phyloP scores from a whole-genome alignment of 257 asterid species.

The Gentiana macrophylla region DNA sequence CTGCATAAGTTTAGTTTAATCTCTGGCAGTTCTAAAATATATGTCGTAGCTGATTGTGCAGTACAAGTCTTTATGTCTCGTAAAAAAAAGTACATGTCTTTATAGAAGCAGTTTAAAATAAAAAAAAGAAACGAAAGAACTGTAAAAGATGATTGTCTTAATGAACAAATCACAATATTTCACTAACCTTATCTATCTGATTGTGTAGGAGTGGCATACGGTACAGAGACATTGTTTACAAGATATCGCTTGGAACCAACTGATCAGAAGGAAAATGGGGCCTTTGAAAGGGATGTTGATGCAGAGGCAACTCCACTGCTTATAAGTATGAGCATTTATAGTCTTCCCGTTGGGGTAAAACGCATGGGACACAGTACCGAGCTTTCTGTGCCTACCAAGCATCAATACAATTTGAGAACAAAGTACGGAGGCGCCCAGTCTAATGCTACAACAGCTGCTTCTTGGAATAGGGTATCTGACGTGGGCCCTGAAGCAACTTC shows the following conservation, averaged over 20 bases:
- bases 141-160: no score
- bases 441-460: slow-evolving; percentile 19
- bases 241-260: slow-evolving; percentile 43
- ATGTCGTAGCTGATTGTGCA: background rate
- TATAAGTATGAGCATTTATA: slow-evolving; percentile 49
- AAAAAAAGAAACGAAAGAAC: background rate
- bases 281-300: slow-evolving; percentile 30
- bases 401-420: slow-evolving; percentile 23
- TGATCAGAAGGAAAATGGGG: slow-evolving; percentile 18
- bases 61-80: background rate
- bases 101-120: background rate
- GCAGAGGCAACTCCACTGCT: slow-evolving; percentile 29
- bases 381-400: slow-evolving; percentile 22
- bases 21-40: slow-evolving; percentile 2
- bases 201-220: slow-evolving; percentile 35
- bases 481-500: slow-evolving; percentile 21
- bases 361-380: slow-evolving; percentile 34
- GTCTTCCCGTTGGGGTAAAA: slow-evolving; percentile 87
- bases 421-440: slow-evolving; percentile 30
- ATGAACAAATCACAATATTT: no score
- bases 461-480: slow-evolving; percentile 37
- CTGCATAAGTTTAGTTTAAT: background rate
- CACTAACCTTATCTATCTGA: slow-evolving; percentile 12
- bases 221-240: slow-evolving; percentile 48
- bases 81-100: no score